These are phyloP conservation scores for Penicillium egyptiacum DNA, from an alignment of 495 filamentous ascomycete species.

Conservation along the genomic window DNA sequence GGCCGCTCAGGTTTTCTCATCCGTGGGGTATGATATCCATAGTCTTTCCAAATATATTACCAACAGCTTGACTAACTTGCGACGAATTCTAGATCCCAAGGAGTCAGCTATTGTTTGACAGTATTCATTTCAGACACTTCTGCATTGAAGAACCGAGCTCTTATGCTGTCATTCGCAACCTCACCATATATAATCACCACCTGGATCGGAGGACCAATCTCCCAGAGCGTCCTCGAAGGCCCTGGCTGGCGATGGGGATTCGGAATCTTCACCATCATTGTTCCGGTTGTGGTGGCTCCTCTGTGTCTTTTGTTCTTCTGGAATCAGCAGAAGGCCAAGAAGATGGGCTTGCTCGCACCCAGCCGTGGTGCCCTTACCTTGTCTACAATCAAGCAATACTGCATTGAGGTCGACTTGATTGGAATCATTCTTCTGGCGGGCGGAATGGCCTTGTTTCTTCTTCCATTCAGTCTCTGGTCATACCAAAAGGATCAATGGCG, in stretches of 20 bases:
- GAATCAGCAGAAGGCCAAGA: slow-evolving; percentile 56
- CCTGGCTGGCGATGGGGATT: slow-evolving; percentile 59
- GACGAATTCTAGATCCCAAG: slow-evolving; percentile 45
- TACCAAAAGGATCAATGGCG: slow-evolving; percentile 44
- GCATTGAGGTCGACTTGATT: slow-evolving; percentile 33
- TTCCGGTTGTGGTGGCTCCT: slow-evolving; percentile 51
- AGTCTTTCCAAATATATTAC: not conserved
- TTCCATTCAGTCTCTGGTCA: slow-evolving; percentile 50
- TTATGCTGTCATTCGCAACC: slow-evolving; percentile 53
- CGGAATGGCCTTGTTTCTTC: slow-evolving; percentile 58
- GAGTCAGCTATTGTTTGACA: slow-evolving; percentile 43
- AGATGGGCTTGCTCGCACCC: slow-evolving; percentile 33
- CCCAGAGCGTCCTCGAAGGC: slow-evolving; percentile 33
- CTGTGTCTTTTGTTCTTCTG: slow-evolving; percentile 29
- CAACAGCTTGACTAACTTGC: slow-evolving; percentile 46
- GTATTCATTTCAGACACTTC: slow-evolving; percentile 63
- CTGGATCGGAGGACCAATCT: slow-evolving; percentile 47
- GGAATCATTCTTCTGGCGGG: slow-evolving; percentile 56
- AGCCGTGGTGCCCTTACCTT: slow-evolving; percentile 25
- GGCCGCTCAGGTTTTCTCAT: slow-evolving; percentile 51
- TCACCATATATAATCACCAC: slow-evolving; percentile 61
- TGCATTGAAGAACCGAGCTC: slow-evolving; percentile 53
- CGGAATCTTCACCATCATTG: slow-evolving; percentile 58
- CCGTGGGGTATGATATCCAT: slow-evolving; percentile 49
- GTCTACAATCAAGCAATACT: slow-evolving; percentile 24